phyloP scores from a whole-genome alignment of 768 basidiomycete species.

The Rhodosporidiobolus sp. region DNA sequence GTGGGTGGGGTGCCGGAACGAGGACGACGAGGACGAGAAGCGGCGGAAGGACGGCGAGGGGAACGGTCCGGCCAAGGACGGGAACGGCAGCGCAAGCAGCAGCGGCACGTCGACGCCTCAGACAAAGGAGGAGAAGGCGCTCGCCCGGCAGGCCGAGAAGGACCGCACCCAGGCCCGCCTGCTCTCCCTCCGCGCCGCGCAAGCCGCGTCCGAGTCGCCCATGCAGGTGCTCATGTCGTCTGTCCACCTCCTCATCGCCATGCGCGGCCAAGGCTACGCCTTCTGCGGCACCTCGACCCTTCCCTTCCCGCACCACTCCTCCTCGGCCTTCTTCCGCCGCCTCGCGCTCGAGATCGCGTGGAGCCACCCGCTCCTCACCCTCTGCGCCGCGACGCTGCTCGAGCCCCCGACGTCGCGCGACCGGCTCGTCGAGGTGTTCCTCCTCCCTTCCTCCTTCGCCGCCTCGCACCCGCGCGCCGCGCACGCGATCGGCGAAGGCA shows the following conservation, averaged over 20 bases:
- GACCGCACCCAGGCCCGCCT: conserved; percentile 6
- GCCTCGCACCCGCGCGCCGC: not conserved
- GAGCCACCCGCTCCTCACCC: conserved; percentile 21
- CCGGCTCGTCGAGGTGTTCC: not conserved
- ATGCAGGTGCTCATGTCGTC: conserved; percentile 17
- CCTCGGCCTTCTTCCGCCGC: conserved; percentile 13
- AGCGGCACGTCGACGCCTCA: not conserved
- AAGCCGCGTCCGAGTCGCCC: conserved; percentile 10
- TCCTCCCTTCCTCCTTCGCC: not conserved
- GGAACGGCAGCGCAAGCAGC: not conserved
- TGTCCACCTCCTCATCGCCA: conserved; percentile 26
- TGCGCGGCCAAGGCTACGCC: conserved; percentile 33
- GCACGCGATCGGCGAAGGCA: conserved; percentile 7
- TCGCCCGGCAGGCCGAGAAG: not conserved
- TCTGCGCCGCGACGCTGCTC: conserved; percentile 24
- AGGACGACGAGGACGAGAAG: not conserved
- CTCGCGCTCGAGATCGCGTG: conserved; percentile 20
- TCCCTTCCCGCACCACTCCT: not conserved
- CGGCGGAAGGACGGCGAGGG: conserved; percentile 1
- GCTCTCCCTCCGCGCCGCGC: not conserved
- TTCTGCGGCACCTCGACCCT: conserved; percentile 20
- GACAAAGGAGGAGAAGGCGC: not conserved
- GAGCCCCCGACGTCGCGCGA: conserved; percentile 19
- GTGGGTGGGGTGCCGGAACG: conserved; percentile 23
- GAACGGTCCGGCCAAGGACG: too few relatives aligned